Conservation (phyloP, 2,329 filamentous ascomycete genomes). For the Blumeria graminis region DNA sequence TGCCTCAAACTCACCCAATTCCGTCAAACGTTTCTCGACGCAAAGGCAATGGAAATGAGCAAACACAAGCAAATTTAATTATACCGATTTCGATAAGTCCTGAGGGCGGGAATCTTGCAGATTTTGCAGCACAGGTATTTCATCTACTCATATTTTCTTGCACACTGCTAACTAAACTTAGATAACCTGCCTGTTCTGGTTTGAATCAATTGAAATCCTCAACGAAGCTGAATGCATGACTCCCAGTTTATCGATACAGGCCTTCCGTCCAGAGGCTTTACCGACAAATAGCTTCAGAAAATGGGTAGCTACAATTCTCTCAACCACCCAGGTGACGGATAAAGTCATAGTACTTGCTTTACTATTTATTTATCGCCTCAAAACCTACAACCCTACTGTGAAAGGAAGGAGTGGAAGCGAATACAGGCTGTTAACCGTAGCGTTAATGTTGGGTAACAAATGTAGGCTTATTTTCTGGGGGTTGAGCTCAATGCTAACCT, state of each 20-base stretch:
- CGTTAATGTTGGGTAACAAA: constrained; percentile 95
- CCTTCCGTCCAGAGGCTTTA: constrained; percentile 45
- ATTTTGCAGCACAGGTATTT: constrained; percentile 58
- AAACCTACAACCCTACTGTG: constrained; percentile 69
- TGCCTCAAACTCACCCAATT: constrained; percentile 6
- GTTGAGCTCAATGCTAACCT: neutral
- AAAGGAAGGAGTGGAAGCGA: constrained; percentile 86
- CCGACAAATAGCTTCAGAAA: constrained; percentile 66
- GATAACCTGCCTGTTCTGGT: constrained; percentile 97
- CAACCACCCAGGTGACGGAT: constrained; percentile 86
- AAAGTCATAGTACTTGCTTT: constrained; percentile 82
- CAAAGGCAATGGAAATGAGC: constrained; percentile 9
- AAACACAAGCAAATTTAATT: constrained; percentile 23
- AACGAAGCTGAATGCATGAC: constrained; percentile 38
- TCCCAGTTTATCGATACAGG: constrained; percentile 20
- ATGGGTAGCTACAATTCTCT: constrained; percentile 78
- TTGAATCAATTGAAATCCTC: constrained; percentile 65
- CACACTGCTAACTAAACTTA: constrained; percentile 18
- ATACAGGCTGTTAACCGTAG: constrained; percentile 76
- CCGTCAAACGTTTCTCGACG: constrained; percentile 7
- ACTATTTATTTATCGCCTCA: constrained; percentile 79
- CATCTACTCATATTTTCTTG: neutral
- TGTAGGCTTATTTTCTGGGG: constrained; percentile 27
- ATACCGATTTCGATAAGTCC: constrained; percentile 55
- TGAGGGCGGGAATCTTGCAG: constrained; percentile 50